Conservation (phyloP, 345 rosid genomes). For the Rhizophora mangle region DNA sequence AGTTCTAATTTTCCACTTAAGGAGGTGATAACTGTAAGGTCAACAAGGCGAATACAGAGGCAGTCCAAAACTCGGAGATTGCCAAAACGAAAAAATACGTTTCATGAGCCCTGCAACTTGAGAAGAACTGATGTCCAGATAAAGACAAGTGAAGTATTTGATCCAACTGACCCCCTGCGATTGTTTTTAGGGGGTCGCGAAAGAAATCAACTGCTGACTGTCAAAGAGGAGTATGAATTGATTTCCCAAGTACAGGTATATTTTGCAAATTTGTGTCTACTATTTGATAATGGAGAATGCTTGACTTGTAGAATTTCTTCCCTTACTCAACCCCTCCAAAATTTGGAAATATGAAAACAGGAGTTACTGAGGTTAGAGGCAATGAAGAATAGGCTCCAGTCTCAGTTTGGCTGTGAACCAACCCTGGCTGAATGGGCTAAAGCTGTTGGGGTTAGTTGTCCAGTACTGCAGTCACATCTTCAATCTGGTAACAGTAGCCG, state of each 20-base stretch:
- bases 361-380: conserved; percentile 55
- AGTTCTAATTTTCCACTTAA: conserved; percentile 33
- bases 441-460: conserved; percentile 56
- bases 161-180: conserved; percentile 61
- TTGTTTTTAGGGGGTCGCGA: conserved; percentile 78
- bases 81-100: conserved; percentile 36
- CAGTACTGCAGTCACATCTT: conserved; percentile 58
- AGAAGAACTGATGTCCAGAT: conserved; percentile 37
- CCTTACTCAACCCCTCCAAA: background rate
- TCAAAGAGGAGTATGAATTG: conserved; percentile 66
- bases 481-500: conserved; percentile 57
- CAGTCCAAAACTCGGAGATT: conserved; percentile 49
- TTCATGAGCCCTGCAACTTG: conserved; percentile 35
- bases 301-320: conserved; percentile 14
- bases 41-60: conserved; percentile 58
- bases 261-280: conserved; percentile 1
- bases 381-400: conserved; percentile 58
- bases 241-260: conserved; percentile 67
- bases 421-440: conserved; percentile 76
- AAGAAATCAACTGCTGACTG: conserved; percentile 71
- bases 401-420: conserved; percentile 73
- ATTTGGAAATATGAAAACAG: conserved; percentile 41
- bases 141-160: conserved; percentile 43
- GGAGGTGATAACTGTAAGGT: conserved; percentile 52
- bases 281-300: background rate